Conservation (phyloP, 139 green algal species). For the Chlamydomonas sp. region DNA sequence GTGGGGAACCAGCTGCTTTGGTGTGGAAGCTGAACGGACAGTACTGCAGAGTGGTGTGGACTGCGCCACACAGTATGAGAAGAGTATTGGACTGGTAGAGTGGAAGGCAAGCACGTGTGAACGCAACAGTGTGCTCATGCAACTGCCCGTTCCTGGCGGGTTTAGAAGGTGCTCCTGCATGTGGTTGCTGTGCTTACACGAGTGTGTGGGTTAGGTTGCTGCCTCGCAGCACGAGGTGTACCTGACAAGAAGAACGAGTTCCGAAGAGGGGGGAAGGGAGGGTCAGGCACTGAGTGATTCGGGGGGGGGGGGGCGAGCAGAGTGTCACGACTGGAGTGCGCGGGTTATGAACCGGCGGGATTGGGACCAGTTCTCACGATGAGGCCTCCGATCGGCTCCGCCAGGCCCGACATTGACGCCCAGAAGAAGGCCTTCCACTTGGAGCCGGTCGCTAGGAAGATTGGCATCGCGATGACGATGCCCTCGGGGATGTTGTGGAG, state of each 20-base stretch:
- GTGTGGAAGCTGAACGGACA: too few relatives aligned
- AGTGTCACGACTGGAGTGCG: not conserved
- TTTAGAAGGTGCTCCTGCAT: too few relatives aligned
- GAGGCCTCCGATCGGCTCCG: conserved; percentile 66
- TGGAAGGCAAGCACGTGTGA: too few relatives aligned
- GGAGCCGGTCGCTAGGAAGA: conserved; percentile 72
- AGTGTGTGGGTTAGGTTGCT: not conserved
- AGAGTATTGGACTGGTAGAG: too few relatives aligned
- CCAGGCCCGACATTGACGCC: conserved; percentile 55
- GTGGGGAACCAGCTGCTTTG: too few relatives aligned
- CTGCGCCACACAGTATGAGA: too few relatives aligned
- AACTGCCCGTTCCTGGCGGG: too few relatives aligned
- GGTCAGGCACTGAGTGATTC: not conserved
- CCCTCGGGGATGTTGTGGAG: conserved; percentile 72
- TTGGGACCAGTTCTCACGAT: conserved; percentile 25
- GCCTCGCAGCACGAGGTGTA: too few relatives aligned
- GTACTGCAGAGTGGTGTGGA: too few relatives aligned
- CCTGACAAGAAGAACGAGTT: not conserved
- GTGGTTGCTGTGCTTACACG: not conserved
- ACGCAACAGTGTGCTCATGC: too few relatives aligned
- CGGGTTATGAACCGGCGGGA: not conserved
- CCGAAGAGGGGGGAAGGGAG: too few relatives aligned
- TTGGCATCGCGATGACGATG: conserved; percentile 74
- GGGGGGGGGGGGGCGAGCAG: not conserved
- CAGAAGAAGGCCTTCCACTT: conserved; percentile 65